phyloP scores from a whole-genome alignment of 768 basidiomycete genomes.

The Agaricus blazei region DNA sequence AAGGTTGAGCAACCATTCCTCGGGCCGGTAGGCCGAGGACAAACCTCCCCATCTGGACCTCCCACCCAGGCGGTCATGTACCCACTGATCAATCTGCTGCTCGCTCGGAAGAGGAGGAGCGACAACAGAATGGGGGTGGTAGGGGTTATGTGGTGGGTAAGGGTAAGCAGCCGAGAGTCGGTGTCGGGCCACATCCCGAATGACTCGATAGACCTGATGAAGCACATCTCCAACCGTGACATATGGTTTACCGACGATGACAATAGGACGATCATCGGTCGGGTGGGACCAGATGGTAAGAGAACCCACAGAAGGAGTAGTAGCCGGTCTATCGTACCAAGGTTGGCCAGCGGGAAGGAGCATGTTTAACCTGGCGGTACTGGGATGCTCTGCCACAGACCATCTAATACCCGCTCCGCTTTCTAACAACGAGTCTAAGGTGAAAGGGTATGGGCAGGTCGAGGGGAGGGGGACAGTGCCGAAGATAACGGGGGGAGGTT shows the following conservation, averaged over 20 bases:
- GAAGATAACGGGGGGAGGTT: not conserved
- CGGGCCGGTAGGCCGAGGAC: not conserved
- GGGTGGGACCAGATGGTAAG: slow-evolving; percentile 5
- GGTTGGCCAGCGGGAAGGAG: not conserved
- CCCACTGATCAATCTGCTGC: slow-evolving; percentile 1
- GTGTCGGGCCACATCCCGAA: slow-evolving; percentile 1
- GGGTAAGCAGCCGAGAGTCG: not conserved
- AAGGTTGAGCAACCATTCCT: slow-evolving; percentile 4
- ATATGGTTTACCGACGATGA: not conserved
- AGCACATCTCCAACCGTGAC: slow-evolving; percentile 6
- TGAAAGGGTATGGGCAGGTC: not conserved
- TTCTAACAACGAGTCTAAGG: not conserved
- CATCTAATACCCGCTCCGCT: not conserved
- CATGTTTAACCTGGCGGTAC: not conserved
- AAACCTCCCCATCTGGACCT: not conserved
- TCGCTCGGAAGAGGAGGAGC: not conserved
- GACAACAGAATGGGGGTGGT: not conserved
- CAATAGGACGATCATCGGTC: slow-evolving; percentile 4
- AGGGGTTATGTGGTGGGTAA: not conserved
- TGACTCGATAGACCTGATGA: not conserved
- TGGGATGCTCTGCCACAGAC: slow-evolving; percentile 4
- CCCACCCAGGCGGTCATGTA: not conserved
- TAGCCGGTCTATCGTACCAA: slow-evolving; percentile 4
- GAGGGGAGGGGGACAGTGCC: not conserved
- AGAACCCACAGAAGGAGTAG: not conserved